Conservation (phyloP, 768 basidiomycete species). For the Lactarius deliciosus region DNA sequence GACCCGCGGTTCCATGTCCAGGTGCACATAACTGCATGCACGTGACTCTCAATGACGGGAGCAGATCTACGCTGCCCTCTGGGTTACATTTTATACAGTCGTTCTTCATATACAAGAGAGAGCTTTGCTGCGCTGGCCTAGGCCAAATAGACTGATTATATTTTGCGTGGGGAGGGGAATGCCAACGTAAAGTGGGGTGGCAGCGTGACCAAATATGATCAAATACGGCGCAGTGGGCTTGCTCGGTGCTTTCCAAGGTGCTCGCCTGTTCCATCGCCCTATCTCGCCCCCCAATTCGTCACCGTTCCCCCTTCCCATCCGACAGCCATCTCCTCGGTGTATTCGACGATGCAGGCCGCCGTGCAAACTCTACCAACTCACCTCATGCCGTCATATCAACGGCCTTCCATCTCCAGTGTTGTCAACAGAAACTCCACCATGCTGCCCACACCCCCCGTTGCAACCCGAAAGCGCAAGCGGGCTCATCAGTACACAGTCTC, state of each 20-base stretch:
- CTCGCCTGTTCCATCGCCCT: slow-evolving; percentile 29
- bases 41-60: slow-evolving; percentile 19
- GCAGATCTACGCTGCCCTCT: neutral
- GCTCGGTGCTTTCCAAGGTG: slow-evolving; percentile 28
- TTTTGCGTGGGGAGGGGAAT: slow-evolving; percentile 16
- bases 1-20: slow-evolving; percentile 9
- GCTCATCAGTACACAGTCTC: slow-evolving; percentile 77
- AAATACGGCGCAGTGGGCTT: slow-evolving; percentile 29
- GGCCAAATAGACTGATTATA: neutral
- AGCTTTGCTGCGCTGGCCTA: neutral
- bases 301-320: slow-evolving; percentile 33
- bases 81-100: neutral
- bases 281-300: slow-evolving; percentile 31
- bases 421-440: slow-evolving; percentile 47
- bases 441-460: slow-evolving; percentile 69
- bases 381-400: slow-evolving; percentile 63
- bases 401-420: slow-evolving; percentile 48
- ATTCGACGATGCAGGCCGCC: slow-evolving; percentile 68
- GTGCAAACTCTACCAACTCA: slow-evolving; percentile 63
- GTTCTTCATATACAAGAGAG: neutral
- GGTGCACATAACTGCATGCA: neutral
- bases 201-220: slow-evolving; percentile 31
- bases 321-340: slow-evolving; percentile 55
- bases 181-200: slow-evolving; percentile 30
- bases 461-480: slow-evolving; percentile 81